Evolutionary conservation across 2,329 filamentous ascomycete genomes (phyloP), one percentile per base, ranked within the genome.

Genomic region (Aspergillus sp.): DNA sequence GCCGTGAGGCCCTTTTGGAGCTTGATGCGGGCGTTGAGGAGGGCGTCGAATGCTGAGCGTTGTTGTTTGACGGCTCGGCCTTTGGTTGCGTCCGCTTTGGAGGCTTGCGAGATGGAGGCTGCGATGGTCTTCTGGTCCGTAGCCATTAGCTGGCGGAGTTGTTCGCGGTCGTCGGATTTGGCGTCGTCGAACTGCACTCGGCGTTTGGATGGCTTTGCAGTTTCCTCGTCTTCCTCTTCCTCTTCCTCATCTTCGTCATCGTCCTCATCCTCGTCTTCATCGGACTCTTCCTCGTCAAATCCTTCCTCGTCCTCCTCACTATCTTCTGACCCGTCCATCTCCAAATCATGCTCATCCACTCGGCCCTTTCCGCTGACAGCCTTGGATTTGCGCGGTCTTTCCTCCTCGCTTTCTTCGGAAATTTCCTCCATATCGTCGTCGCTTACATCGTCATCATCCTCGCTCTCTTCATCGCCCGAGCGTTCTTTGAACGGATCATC

Each of bases 11-110:
- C 91, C 74, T 97, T 98, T 73, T 99, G 96, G 17, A 99, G 78
- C 60, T 93, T 90, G 69, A 99, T 97, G 19, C 95, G 87, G 14
- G 92, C 84, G 76, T 96, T 96, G 33, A 99, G 83, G 1, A 98
- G 84, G 0, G 90, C 86, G 66, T 98, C 93, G 69, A 96, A 99
- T 0, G 88, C 86, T 61, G 88, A 88, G 52, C 92, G 87, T 76
- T 99, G 95, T 57, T 87, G 81, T 67, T 92, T 93, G 39, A 99
- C 90, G 0, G 93, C 93, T 55, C 84, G 78, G 12, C 95, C 95
- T 75, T 98, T 98, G 43, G 88, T 85, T 4, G 89, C 86, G 70
- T 98, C 95, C 53, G 86, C 86, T 68, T 88, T 87, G 52, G 87
- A 87, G 1, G 89, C 87, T 68, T 88, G 81, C 2, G 84, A 83